Base-by-base conservation (phyloP, 78 protist species). In the Dictyostelium intermedium region DNA sequence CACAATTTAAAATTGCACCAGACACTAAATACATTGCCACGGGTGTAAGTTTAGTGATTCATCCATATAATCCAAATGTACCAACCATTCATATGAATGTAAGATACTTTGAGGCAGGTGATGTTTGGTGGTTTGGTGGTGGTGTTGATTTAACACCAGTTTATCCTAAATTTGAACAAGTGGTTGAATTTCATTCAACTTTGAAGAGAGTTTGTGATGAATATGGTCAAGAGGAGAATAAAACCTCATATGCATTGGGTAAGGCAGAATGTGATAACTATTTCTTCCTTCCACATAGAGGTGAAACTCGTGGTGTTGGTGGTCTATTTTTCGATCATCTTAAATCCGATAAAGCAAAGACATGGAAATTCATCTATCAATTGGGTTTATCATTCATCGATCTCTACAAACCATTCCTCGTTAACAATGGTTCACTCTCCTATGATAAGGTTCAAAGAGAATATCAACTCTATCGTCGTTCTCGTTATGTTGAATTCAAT, bases 121-220 rank as follows among this genome's bases (percentile, higher is more conserved):
- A 41, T 18, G 34, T 8, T n/a, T 96, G 96, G 96, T 96, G 97
- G 97, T 96, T 96, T 53, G 97, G 97, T 6, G 97, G 97, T 32
- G 97, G 96, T 56, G 70, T 93, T 8, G 97, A 96, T 66, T 72
- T 96, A 47, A 96, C 97, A 5, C 97, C 97, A 34, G 95, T 87
- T 82, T 83, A 82, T 39, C 96, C 95, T 13, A n/a, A 18, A n/a
- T 56, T 76, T 3, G 73, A 41, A 13, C 95, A 92, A 45, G 96
- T 91, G 8, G 43, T 56, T 2, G 20, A 34, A 18, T 96, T 91
- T 35, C 97, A 96, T 41, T 25, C 30, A 13, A 23, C 27, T 2
- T 80, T 96, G 23, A 37, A 79, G 16, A 39, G 18, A 16, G 63
- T 85, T 1, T 87, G 92, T 35, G 82, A 41, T 10, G n/a, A 73